phyloP scores from a whole-genome alignment of 495 filamentous ascomycete genomes.

The Aspergillus funiculosus region DNA sequence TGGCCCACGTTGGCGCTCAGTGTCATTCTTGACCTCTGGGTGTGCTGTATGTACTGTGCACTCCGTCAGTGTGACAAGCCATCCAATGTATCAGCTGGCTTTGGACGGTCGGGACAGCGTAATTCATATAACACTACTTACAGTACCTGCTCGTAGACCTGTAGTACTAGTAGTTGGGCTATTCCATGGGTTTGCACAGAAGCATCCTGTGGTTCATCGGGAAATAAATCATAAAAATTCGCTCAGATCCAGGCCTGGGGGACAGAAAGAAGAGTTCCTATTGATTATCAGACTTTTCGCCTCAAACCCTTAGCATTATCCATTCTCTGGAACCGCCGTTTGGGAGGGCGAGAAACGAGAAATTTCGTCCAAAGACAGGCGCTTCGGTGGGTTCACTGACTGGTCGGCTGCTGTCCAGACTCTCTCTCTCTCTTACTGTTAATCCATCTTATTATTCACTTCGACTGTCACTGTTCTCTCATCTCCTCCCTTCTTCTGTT shows the following conservation, averaged over 20 bases:
- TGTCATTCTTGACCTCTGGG: conserved; percentile 4
- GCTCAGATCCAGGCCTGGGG: too few species aligned
- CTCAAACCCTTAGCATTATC: background rate
- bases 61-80: conserved; percentile 1
- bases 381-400: conserved; percentile 2
- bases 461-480: conserved; percentile 11
- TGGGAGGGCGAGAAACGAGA: conserved; percentile 1
- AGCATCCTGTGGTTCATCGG: conserved; percentile 1
- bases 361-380: conserved; percentile 3
- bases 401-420: background rate
- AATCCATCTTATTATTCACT: conserved; percentile 4
- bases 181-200: background rate
- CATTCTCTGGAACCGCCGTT: background rate
- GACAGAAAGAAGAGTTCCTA: background rate
- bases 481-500: conserved; percentile 23
- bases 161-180: too few species aligned
- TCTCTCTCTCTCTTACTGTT: conserved; percentile 1
- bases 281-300: background rate
- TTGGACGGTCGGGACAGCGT: background rate
- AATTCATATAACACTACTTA: background rate
- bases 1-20: background rate
- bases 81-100: conserved; percentile 1
- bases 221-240: background rate
- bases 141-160: background rate
- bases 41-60: background rate